A percentile compares a stretch with the other conserved stretches of the same genome.
phyloP scores from a whole-genome alignment of 2,329 filamentous ascomycete genomes.

The Ciborinia camelliae region DNA sequence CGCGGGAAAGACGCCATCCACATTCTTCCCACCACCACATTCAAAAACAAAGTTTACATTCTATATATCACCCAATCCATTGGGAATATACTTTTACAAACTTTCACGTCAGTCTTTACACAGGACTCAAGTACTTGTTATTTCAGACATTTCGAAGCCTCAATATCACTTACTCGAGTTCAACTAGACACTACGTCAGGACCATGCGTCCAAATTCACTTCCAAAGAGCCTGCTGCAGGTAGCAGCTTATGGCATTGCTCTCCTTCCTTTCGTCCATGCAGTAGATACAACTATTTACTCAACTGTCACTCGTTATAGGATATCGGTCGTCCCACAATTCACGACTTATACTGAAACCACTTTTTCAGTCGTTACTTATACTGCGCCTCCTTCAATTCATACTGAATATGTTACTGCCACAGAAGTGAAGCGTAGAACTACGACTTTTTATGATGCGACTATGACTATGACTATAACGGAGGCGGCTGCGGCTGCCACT shows the following conservation, averaged over 20 bases:
- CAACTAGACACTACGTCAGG: slow-evolving; percentile 12
- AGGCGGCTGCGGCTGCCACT: neutral
- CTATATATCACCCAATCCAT: slow-evolving; percentile 11
- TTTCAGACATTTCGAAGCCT: slow-evolving; percentile 12
- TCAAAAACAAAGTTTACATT: slow-evolving; percentile 5
- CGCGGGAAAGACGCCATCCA: slow-evolving; percentile 1
- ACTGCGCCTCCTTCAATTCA: slow-evolving; percentile 3
- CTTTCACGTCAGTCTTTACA: slow-evolving; percentile 13
- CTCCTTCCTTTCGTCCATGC: slow-evolving; percentile 3
- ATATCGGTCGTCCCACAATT: slow-evolving; percentile 12
- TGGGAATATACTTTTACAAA: neutral
- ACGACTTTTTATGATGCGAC: slow-evolving; percentile 1
- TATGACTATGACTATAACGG: neutral
- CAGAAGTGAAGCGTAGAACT: neutral
- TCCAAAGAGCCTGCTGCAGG: slow-evolving; percentile 9
- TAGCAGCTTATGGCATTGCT: slow-evolving; percentile 11
- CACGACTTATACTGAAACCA: slow-evolving; percentile 7
- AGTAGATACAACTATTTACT: neutral
- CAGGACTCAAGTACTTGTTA: slow-evolving; percentile 11
- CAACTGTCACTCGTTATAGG: slow-evolving; percentile 17
- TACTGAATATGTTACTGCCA: slow-evolving; percentile 9
- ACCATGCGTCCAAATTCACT: slow-evolving; percentile 18
- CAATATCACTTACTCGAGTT: slow-evolving; percentile 10
- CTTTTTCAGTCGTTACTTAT: neutral
- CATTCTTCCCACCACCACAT: slow-evolving; percentile 14